Evolutionary conservation across 108 stramenopile genomes (phyloP).

Genomic region (Conticribra weissflogii): DNA sequence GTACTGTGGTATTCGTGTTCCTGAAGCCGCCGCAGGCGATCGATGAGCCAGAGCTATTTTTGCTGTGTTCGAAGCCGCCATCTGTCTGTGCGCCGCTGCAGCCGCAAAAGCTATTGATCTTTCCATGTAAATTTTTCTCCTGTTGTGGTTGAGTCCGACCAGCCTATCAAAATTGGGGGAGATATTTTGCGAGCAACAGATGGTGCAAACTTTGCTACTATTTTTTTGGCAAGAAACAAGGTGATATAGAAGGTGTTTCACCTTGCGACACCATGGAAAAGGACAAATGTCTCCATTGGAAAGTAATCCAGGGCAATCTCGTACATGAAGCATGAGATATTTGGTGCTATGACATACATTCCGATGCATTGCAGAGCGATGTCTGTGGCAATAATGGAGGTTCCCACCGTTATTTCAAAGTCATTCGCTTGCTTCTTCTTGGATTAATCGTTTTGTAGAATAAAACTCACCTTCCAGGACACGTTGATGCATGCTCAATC

Average conservation of each 20-base stretch:
- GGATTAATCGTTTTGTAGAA: no score
- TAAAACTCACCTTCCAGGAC: conserved; percentile 67
- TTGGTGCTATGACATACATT: conserved; percentile 83
- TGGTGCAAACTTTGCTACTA: conserved; percentile 50
- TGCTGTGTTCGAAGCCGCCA: neutral
- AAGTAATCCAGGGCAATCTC: conserved; percentile 88
- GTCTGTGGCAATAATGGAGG: conserved; percentile 41
- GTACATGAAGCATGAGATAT: conserved; percentile 91
- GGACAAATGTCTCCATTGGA: conserved; percentile 85
- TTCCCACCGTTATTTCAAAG: no score
- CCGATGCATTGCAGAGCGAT: conserved; percentile 67
- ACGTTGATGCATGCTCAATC: conserved; percentile 81
- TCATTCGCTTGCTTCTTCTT: no score
- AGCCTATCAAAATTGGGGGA: conserved; percentile 57
- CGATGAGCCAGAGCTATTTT: neutral
- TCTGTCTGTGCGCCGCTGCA: neutral
- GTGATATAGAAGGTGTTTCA: conserved; percentile 88
- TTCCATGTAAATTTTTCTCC: conserved; percentile 55
- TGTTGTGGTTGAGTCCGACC: conserved; percentile 63
- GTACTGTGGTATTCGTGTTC: neutral
- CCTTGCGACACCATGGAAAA: conserved; percentile 93
- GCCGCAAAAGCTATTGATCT: conserved; percentile 25
- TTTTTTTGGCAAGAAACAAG: conserved; percentile 70
- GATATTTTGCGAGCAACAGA: conserved; percentile 62
- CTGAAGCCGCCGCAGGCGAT: neutral